These are phyloP conservation scores for Austroboletus rostrupii DNA, from an alignment of 1,284 basidiomycete species.

Conservation along the genomic window DNA sequence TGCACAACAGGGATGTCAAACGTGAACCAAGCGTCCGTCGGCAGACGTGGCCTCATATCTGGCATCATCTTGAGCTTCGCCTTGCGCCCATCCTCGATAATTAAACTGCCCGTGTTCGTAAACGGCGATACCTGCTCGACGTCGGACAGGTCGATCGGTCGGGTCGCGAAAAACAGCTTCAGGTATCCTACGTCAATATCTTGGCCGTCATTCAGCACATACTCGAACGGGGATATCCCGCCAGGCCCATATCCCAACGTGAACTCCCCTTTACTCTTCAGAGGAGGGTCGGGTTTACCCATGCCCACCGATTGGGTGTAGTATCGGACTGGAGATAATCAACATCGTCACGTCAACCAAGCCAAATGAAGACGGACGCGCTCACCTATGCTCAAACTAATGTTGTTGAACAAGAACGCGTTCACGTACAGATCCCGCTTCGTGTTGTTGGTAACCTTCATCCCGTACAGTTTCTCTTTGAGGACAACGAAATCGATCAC, in stretches of 20 bases:
- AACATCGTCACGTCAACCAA: not conserved
- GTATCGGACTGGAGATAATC: constrained; percentile 8
- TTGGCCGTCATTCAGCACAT: constrained; percentile 4
- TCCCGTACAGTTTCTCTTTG: constrained; percentile 6
- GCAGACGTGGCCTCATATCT: no score
- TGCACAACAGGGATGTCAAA: constrained; percentile 10
- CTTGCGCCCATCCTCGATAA: not conserved
- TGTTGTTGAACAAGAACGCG: constrained; percentile 22
- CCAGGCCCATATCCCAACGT: constrained; percentile 18
- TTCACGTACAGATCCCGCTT: constrained; percentile 18
- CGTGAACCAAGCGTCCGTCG: constrained; percentile 6
- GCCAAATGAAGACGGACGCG: not conserved
- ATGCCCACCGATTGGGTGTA: constrained; percentile 8
- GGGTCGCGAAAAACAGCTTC: constrained; percentile 22
- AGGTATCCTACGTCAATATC: constrained; percentile 20
- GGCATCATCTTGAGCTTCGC: not conserved
- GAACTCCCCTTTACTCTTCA: constrained; percentile 4
- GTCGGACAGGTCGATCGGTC: constrained; percentile 14
- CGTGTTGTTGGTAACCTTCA: constrained; percentile 22
- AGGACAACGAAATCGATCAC: constrained; percentile 20
- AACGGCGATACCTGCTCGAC: constrained; percentile 16
- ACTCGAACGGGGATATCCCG: constrained; percentile 5
- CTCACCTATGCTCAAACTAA: constrained; percentile 16
- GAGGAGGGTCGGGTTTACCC: constrained; percentile 2
- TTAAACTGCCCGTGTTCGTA: not conserved